Conservation (phyloP, 495 filamentous ascomycete genomes). For the Aspergillus steynii region DNA sequence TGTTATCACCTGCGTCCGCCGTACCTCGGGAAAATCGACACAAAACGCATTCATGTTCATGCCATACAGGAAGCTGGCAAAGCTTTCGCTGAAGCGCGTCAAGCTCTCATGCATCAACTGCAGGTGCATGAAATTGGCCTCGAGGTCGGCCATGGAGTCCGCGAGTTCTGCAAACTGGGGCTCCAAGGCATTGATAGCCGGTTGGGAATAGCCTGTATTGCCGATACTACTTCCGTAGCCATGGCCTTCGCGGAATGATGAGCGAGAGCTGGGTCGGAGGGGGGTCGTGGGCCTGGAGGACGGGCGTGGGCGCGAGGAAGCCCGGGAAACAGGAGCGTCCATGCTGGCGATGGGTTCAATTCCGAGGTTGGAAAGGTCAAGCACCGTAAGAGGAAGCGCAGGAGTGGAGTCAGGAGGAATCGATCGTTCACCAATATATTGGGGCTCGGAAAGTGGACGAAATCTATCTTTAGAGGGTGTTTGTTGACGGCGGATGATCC, state of each 20-base stretch:
- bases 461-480: conserved; percentile 3
- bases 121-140: conserved; percentile 96
- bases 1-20: neutral
- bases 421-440: conserved; percentile 5
- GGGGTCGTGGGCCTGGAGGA: conserved; percentile 88
- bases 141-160: conserved; percentile 91
- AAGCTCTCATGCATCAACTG: conserved; percentile 97
- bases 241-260: conserved; percentile 74
- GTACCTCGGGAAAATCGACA: conserved; percentile 94
- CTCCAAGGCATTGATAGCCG: conserved; percentile 81
- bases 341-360: conserved; percentile 19
- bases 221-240: conserved; percentile 49
- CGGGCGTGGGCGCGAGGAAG: conserved; percentile 42
- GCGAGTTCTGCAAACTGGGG: conserved; percentile 90
- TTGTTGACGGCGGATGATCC: conserved; percentile 14
- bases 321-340: conserved; percentile 36
- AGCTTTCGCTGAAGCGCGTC: conserved; percentile 92
- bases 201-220: conserved; percentile 51
- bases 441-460: neutral
- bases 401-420: neutral
- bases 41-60: conserved; percentile 99
- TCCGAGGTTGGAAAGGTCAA: conserved; percentile 8
- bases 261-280: conserved; percentile 85
- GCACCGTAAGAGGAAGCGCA: neutral
- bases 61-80: conserved; percentile 92